Base-by-base conservation (phyloP, 1,139 yeast genomes). In the Insectozyma bohioensis region DNA sequence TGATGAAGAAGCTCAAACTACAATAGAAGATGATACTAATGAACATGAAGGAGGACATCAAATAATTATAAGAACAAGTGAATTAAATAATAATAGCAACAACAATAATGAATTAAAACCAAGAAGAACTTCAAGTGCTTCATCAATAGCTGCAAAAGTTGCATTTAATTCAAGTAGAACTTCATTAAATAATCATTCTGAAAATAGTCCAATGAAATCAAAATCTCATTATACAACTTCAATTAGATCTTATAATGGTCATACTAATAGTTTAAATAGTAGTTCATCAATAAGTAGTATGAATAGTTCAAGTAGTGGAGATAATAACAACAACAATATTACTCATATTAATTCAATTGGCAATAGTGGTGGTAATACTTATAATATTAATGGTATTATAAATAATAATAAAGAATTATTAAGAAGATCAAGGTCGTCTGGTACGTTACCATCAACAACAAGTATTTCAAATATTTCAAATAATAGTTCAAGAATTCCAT, bases 91-190 rank as follows among this genome's bases (percentile, higher is more conserved):
- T 30, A 5, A 20, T 18, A 6, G 9, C 16, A 9, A 17, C 24
- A n/a, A 38, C 52, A 5, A 23, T n/a, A n/a, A 13, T 2, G 34
- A 26, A 6, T 12, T 25, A 6, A 24, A 30, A 17, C 29, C 42
- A 19, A 32, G 34, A 17, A 30, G 39, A 21, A 28, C 30, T 3
- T 40, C 43, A 2, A 58, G 64, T 1, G 47, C 61, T 3, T 54
- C 65, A 4, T 61, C 67, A 1, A 51, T 57, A 20, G 64, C 64
- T 9, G 61, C 63, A 4, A 56, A 52, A 38, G 43, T 56, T 6
- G 63, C 63, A n/a, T 53, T 56, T 37, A 49, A 43, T 36, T 51
- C 56, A 34, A 52, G 56, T 31, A 43, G 43, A 28, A 38, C 52
- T 1, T 37, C 44, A 7, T 30, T 34, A 12, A 29, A 31, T 23